A percentile compares a stretch with the other conserved stretches of the same genome.
phyloP scores from a whole-genome alignment of 208 protist genomes.

The Acanthamoeba healyi region DNA sequence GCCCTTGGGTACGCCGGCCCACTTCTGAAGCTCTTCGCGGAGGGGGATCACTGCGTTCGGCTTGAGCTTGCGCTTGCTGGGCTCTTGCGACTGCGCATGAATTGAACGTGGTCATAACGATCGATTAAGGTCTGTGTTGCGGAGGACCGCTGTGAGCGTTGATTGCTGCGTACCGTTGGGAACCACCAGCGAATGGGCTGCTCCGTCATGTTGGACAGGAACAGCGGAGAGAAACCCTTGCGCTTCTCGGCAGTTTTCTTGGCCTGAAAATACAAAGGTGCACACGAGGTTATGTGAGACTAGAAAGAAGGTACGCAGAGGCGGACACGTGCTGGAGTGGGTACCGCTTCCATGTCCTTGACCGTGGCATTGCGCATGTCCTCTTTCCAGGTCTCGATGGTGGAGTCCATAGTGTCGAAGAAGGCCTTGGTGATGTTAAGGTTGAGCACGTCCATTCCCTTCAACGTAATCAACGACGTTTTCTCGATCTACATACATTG shows the following conservation, averaged over 20 bases:
- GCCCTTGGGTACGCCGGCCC: background rate
- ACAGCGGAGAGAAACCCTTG: slow-evolving; percentile 63
- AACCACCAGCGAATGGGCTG: slow-evolving; percentile 65
- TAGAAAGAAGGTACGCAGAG: background rate
- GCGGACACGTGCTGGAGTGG: no score
- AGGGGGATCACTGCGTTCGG: slow-evolving; percentile 33
- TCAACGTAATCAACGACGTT: slow-evolving; percentile 4
- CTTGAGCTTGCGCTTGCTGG: slow-evolving; percentile 24
- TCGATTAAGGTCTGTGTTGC: no score
- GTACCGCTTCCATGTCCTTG: slow-evolving; percentile 55
- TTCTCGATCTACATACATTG: slow-evolving; percentile 57
- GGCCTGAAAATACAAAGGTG: background rate
- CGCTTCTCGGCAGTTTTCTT: slow-evolving; percentile 69
- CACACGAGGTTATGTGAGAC: background rate
- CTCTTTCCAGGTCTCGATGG: slow-evolving; percentile 65
- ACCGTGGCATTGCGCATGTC: slow-evolving; percentile 8
- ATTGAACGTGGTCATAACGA: background rate
- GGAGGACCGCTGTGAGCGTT: no score
- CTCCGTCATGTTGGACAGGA: slow-evolving; percentile 58
- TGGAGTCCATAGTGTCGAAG: slow-evolving; percentile 74
- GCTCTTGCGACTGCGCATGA: background rate
- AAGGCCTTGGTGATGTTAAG: slow-evolving; percentile 74
- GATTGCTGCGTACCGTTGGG: background rate
- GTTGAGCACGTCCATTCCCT: slow-evolving; percentile 25
- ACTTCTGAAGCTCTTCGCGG: slow-evolving; percentile 51